These are phyloP conservation scores for Nowakowskiella sp. DNA, from an alignment of 192 early-diverging fungal genomes.

Conservation along the genomic window DNA sequence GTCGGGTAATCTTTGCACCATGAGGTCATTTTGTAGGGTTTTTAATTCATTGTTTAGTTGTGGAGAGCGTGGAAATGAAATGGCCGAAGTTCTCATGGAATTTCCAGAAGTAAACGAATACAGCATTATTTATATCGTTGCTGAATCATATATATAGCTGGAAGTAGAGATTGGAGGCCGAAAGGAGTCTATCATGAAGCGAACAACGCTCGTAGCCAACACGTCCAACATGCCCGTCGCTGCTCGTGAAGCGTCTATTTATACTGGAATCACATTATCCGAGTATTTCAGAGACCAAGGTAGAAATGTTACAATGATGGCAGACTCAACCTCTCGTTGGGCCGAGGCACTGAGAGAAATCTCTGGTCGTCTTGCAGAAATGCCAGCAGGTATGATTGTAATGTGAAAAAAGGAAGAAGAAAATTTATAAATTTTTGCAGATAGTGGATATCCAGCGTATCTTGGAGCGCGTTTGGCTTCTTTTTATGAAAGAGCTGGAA, in stretches of 20 bases:
- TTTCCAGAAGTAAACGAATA: constrained; percentile 62
- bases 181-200: constrained; percentile 99
- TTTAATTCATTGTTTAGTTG: constrained; percentile 19
- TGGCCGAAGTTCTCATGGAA: constrained; percentile 99
- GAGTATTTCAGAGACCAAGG: constrained; percentile 99
- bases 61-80: constrained; percentile 97
- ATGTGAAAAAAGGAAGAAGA: no score
- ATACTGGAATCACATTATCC: constrained; percentile 98
- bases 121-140: neutral
- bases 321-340: constrained; percentile 99
- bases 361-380: constrained; percentile 98
- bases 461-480: constrained; percentile 97
- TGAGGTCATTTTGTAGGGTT: neutral
- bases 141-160: constrained; percentile 42
- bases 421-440: constrained; percentile 31
- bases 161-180: constrained; percentile 89
- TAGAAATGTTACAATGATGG: constrained; percentile 99
- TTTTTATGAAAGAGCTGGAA: constrained; percentile 99
- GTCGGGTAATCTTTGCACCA: constrained; percentile 56
- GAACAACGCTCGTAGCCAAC: constrained; percentile 97
- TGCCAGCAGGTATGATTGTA: constrained; percentile 75
- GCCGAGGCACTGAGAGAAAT: constrained; percentile 99
- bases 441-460: constrained; percentile 97
- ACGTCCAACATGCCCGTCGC: constrained; percentile 99
- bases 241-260: constrained; percentile 99